Percentiles rank a stretch among this genome's conserved stretches.
These are phyloP conservation scores for Debaryomyces fabryi DNA, from an alignment of 1,139 yeast genomes.

Conservation along the genomic window DNA sequence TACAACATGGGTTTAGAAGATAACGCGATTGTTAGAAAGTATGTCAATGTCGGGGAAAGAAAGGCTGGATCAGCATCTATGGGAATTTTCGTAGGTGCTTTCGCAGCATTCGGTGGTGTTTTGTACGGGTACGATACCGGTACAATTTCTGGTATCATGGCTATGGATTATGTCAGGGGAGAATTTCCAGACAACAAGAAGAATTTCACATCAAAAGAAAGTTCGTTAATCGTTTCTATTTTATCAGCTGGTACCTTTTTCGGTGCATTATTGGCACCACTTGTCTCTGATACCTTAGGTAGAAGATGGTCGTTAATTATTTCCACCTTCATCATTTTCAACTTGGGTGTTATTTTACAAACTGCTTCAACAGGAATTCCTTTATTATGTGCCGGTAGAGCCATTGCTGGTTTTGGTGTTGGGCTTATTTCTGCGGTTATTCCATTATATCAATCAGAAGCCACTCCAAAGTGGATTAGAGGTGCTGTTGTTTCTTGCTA, in stretches of 20 bases:
- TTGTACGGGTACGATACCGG: constrained; percentile 81
- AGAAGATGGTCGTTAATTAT: constrained; percentile 60
- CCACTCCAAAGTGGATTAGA: constrained; percentile 69
- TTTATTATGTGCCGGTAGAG: constrained; percentile 54
- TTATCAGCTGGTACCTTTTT: constrained; percentile 74
- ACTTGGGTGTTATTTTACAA: constrained; percentile 64
- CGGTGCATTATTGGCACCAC: constrained; percentile 63
- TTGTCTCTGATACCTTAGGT: constrained; percentile 59
- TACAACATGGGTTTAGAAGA: constrained; percentile 43
- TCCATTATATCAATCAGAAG: constrained; percentile 69
- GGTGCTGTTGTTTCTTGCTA: constrained; percentile 68
- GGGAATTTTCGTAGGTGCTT: constrained; percentile 49
- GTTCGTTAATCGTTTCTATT: constrained; percentile 66
- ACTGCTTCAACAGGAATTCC: constrained; percentile 51
- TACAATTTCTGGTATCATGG: constrained; percentile 76
- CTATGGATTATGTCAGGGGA: constrained; percentile 62
- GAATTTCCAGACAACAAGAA: constrained; percentile 43
- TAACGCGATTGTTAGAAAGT: constrained; percentile 31
- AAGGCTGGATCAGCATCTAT: constrained; percentile 52
- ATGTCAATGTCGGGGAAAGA: constrained; percentile 43
- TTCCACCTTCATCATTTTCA: constrained; percentile 54
- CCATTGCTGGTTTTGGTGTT: constrained; percentile 66
- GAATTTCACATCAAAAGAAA: constrained; percentile 54
- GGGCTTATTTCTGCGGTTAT: constrained; percentile 65
- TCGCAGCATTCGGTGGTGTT: constrained; percentile 67